Evolutionary conservation across 2,329 filamentous ascomycete genomes (phyloP), one percentile per base, ranked within the genome.

Genomic region (Dactylellina haptotyla): DNA sequence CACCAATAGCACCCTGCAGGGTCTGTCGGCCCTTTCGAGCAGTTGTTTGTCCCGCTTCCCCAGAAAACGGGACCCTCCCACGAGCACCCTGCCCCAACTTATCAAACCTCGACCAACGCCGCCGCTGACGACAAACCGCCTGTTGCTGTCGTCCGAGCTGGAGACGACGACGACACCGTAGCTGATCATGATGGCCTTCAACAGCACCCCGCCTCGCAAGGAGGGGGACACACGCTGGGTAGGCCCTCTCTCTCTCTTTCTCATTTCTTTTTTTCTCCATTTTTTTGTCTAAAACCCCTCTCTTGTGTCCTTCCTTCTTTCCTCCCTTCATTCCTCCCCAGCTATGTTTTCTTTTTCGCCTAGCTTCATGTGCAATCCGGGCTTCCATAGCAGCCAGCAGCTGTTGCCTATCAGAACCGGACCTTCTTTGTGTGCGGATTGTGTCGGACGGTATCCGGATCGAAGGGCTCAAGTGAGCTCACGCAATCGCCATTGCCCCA

Each of bases 181-280:
- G n/a, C n/a, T n/a, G n/a, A n/a, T n/a, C n/a, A 53, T 53, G 58
- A 63, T 57, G 23, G 53, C 41, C 28, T 56, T 56, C 18, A 25
- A 34, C 30, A 34, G 18, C 41, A 45, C 43, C 18, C 51, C 51
- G 45, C 57, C 39, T 34, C 69, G 69, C 41, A 73, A 73, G 32
- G 69, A 73, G 50, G 69, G 69, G 16, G 69, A 73, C 23, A 66
- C 37, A 54, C 62, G 69, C 54, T 73, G 69, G 69, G 69, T 73
- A 66, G 30, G 61, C n/a, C 16, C 12, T 41, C n/a, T n/a, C n/a
- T 59, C 20, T 14, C 4, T 53, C 12, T 3, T 26, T 39, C 51
- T 30, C 26, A 18, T 39, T 2, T 18, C 16, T 8, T 14, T n/a
- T n/a, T n/a, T n/a, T n/a, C n/a, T n/a, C n/a, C n/a, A n/a, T n/a